These are phyloP conservation scores for Hyaloperonospora arabidopsidis DNA, from an alignment of 352 stramenopile genomes.

Conservation along the genomic window DNA sequence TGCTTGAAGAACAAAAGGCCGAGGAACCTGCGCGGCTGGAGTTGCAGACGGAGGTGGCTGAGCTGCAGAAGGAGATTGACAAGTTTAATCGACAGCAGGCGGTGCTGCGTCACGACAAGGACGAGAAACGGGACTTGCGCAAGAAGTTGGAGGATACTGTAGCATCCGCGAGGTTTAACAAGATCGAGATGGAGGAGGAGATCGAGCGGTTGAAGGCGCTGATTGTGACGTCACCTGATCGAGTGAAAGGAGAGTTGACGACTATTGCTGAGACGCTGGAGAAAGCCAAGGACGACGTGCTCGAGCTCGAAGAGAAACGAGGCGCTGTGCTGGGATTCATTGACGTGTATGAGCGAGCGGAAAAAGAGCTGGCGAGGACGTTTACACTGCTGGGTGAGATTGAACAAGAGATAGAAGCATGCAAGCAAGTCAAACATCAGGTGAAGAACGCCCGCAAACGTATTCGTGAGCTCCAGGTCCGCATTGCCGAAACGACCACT, in stretches of 20 bases:
- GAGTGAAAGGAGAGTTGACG: slow-evolving; percentile 68
- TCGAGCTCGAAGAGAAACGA: slow-evolving; percentile 54
- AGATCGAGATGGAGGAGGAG: slow-evolving; percentile 77
- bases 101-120: slow-evolving; percentile 74
- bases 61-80: slow-evolving; percentile 86
- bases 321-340: slow-evolving; percentile 50
- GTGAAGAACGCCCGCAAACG: slow-evolving; percentile 48
- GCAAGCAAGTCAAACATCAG: slow-evolving; percentile 65
- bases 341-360: slow-evolving; percentile 55
- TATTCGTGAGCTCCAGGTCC: slow-evolving; percentile 42
- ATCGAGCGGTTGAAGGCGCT: slow-evolving; percentile 70
- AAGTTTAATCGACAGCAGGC: slow-evolving; percentile 87
- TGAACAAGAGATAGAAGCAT: slow-evolving; percentile 53
- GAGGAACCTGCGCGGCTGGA: slow-evolving; percentile 55
- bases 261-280: slow-evolving; percentile 54
- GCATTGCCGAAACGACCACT: slow-evolving; percentile 46
- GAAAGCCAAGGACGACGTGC: slow-evolving; percentile 57
- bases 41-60: slow-evolving; percentile 72
- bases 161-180: slow-evolving; percentile 50
- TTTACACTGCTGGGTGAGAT: slow-evolving; percentile 56
- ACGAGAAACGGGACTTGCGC: slow-evolving; percentile 69
- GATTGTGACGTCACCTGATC: slow-evolving; percentile 88
- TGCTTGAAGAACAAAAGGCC: slow-evolving; percentile 43
- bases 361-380: slow-evolving; percentile 62
- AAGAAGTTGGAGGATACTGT: slow-evolving; percentile 81